Conservation (phyloP, 495 filamentous ascomycete species). For the Penicillium roqueforti region DNA sequence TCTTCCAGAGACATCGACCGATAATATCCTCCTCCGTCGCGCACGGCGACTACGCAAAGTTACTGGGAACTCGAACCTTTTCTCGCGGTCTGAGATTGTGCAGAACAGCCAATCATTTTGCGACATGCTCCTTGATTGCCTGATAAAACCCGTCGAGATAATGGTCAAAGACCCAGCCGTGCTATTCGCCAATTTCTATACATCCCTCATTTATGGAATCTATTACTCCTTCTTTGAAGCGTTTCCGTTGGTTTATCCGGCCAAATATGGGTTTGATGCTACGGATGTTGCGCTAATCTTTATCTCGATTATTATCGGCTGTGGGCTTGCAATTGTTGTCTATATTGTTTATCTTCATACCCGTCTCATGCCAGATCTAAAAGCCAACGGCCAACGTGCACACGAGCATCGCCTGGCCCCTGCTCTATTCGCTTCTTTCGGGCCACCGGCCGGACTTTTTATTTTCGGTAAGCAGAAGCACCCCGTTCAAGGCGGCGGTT, state of each 20-base stretch:
- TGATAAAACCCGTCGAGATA: constrained; percentile 51
- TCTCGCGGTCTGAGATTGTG: constrained; percentile 43
- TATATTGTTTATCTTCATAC: background rate
- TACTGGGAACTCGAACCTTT: constrained; percentile 33
- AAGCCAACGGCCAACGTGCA: background rate
- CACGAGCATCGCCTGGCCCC: background rate
- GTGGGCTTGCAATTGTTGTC: background rate
- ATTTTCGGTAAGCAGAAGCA: constrained; percentile 3
- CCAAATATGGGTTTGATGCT: constrained; percentile 27
- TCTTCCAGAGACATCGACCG: constrained; percentile 47
- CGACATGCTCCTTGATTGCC: background rate
- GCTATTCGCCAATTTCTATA: constrained; percentile 57
- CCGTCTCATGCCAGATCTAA: background rate
- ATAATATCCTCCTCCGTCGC: constrained; percentile 44
- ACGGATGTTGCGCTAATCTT: constrained; percentile 18
- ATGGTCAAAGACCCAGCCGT: constrained; percentile 56
- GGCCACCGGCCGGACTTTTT: background rate
- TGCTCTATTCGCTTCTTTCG: constrained; percentile 1
- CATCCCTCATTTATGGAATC: constrained; percentile 56
- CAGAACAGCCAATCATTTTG: constrained; percentile 13
- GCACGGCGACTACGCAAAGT: constrained; percentile 37
- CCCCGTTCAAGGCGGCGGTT: too few species aligned
- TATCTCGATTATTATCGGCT: background rate
- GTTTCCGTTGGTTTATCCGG: constrained; percentile 30
- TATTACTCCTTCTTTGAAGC: constrained; percentile 53